A percentile compares a stretch with the other conserved stretches of the same genome.
These are phyloP conservation scores for Paraleonurus japonicus DNA, from an alignment of 257 asterid genomes.

Conservation along the genomic window DNA sequence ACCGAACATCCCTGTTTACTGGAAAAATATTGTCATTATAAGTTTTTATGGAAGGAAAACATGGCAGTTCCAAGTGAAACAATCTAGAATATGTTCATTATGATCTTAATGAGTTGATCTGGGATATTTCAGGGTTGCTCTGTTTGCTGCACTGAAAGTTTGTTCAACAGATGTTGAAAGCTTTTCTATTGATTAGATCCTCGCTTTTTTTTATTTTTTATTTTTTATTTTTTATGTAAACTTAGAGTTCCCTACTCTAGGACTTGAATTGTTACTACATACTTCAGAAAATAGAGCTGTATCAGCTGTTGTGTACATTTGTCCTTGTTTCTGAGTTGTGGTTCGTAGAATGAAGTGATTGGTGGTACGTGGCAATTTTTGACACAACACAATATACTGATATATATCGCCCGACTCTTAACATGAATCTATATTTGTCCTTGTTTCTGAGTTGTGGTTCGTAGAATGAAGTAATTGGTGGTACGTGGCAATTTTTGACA, in stretches of 20 bases:
- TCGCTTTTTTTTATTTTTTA: conserved; percentile 10
- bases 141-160: neutral
- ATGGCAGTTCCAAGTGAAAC: conserved; percentile 12
- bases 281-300: conserved; percentile 7
- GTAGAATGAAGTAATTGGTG: neutral
- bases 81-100: neutral
- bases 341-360: conserved; percentile 2
- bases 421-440: conserved; percentile 5
- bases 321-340: conserved; percentile 14
- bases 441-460: conserved; percentile 11
- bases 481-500: neutral
- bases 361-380: neutral
- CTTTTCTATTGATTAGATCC: conserved; percentile 4
- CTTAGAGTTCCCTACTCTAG: neutral
- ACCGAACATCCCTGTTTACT: neutral
- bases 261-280: neutral
- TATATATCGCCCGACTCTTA: neutral
- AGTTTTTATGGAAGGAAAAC: neutral
- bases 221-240: neutral
- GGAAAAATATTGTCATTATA: neutral
- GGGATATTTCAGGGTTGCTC: neutral
- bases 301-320: conserved; percentile 14
- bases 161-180: neutral
- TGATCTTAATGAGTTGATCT: neutral
- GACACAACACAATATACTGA: neutral